Percentiles rank a stretch among this genome's conserved stretches.
phyloP scores from a whole-genome alignment of 176 grass and related monocot genomes.

The Coix lacrymajobi region DNA sequence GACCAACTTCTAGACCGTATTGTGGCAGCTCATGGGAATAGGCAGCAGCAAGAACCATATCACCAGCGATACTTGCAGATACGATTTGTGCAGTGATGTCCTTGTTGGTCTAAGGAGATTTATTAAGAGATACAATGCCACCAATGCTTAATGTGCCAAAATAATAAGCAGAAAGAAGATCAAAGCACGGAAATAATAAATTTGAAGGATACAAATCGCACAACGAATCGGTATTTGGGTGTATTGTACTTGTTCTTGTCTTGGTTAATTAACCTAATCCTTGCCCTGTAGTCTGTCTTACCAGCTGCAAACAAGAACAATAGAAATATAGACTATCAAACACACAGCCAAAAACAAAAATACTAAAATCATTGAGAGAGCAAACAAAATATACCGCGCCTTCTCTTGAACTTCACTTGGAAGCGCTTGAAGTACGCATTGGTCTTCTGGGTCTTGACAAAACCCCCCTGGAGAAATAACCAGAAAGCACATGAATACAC shows the following conservation, averaged over 20 bases:
- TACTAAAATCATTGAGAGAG: neutral
- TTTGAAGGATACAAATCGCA: constrained; percentile 52
- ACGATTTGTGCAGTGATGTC: constrained; percentile 49
- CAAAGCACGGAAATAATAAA: neutral
- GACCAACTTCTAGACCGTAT: constrained; percentile 65
- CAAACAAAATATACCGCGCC: neutral
- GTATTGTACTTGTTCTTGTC: constrained; percentile 81
- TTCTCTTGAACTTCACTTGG: constrained; percentile 76
- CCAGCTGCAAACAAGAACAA: constrained; percentile 29
- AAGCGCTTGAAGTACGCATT: constrained; percentile 70
- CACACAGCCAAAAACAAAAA: neutral
- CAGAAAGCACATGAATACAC: neutral
- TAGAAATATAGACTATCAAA: neutral
- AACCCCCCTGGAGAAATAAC: constrained; percentile 18
- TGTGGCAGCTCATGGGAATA: constrained; percentile 61
- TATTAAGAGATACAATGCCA: constrained; percentile 19
- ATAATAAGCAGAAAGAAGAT: neutral
- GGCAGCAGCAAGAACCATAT: constrained; percentile 53
- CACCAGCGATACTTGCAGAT: constrained; percentile 59
- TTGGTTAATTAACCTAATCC: constrained; percentile 64
- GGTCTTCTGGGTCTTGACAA: constrained; percentile 53
- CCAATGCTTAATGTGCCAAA: neutral
- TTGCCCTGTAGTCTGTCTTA: constrained; percentile 66
- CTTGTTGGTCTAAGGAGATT: constrained; percentile 46
- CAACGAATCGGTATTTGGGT: constrained; percentile 58